Evolutionary conservation across 345 rosid species (phyloP), one percentile per base, ranked within the genome.

Genomic region (Lepidium didymum): DNA sequence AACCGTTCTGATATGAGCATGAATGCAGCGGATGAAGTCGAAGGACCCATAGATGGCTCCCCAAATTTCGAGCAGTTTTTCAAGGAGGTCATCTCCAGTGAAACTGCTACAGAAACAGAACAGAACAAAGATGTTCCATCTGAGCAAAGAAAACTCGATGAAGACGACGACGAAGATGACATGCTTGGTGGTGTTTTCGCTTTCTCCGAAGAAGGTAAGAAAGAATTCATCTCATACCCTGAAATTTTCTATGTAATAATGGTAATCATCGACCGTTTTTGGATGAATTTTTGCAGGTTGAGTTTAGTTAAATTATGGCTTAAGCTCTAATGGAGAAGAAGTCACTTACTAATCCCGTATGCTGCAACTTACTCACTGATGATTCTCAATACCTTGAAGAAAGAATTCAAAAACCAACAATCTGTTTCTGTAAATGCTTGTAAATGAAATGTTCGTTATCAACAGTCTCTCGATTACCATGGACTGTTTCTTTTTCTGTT

Each of bases 161-260:
- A 87, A 21, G 95, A 87, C 46, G 73, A 76, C 42, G 90, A 88
- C n/a, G 78, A 79, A 27, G 93, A 89, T 69, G 92, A 85, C 72
- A 84, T 89, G 86, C 84, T 91, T 41, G 99, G 97, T 73, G 95
- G 90, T 73, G 85, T 91, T 79, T 95, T 91, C 63, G 83, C 86
- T 78, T 95, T 95, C 84, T 95, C 90, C 3, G 96, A 95, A 80
- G 91, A 86, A 82, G 99, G 99, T 91, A 80, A 80, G 25, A 68
- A 68, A 71, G 38, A 11, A 21, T 52, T 13, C 43, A 16, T 40
- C 35, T 8, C 21, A 23, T 27, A 27, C 5, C 13, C 55, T 0
- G 3, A 25, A 55, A 2, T 6, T 31, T 15, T 11, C 1, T 11
- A 23, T 57, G 19, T 25, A 15, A 6, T 37, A 9, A 3, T 4